Conservation (phyloP, 176 grass and related monocot genomes). For the bread wheat (Triticum aestivum) region IWGSC_CS_RefSeq_v2.1 NC_057809.1:607992145-607992644, state of each 20-base stretch:
- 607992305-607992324: background rate
- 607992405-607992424: background rate
- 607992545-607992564: background rate
- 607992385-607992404: background rate
- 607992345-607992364: too few relatives aligned
- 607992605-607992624: background rate
- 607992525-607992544: slow-evolving; percentile 9
- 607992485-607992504: background rate
- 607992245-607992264: slow-evolving; percentile 6
- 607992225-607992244: slow-evolving; percentile 7
- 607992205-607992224: background rate
- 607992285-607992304: background rate
- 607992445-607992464: slow-evolving; percentile 4
- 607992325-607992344: background rate
- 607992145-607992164: background rate
- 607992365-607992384: background rate
- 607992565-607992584: background rate
- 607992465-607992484: background rate
- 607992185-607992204: background rate
- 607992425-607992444: background rate
- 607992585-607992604: background rate
- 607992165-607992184: slow-evolving; percentile 9
- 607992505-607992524: background rate
- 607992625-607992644: background rate
- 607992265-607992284: background rate